Evolutionary conservation across 495 filamentous ascomycete species (phyloP).

Genomic region (Staphylotrichum longicolle): DNA sequence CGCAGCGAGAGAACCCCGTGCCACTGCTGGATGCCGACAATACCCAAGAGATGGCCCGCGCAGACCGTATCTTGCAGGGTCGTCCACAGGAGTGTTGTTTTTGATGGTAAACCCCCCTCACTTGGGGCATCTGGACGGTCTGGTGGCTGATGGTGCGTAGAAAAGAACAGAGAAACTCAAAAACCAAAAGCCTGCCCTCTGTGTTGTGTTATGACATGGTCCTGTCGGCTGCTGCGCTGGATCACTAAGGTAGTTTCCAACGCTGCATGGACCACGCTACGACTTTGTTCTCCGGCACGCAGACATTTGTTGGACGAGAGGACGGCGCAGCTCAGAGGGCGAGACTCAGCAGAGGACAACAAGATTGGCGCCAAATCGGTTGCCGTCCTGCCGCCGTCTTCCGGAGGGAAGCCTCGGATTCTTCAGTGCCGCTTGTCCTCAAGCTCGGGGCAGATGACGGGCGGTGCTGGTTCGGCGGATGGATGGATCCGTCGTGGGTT

Average conservation of each 20-base stretch:
- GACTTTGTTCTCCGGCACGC: no score
- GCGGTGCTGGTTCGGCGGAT: no score
- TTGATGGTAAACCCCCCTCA: background rate
- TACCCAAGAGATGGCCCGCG: conserved; percentile 1
- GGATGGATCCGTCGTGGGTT: no score
- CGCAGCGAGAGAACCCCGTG: conserved; percentile 7
- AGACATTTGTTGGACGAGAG: no score
- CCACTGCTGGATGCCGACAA: background rate
- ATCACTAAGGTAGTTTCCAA: no score
- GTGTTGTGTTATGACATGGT: background rate
- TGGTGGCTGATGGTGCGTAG: background rate
- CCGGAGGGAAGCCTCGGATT: background rate
- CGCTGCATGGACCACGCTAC: no score
- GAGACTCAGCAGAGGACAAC: background rate
- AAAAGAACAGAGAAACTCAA: background rate
- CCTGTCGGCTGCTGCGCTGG: no score
- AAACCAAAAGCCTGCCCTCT: background rate
- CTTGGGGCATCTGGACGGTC: conserved; percentile 1
- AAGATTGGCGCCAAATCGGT: background rate
- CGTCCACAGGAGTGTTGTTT: background rate
- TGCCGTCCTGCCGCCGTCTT: conserved; percentile 1
- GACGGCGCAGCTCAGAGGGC: background rate
- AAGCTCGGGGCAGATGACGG: no score
- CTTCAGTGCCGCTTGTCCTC: background rate
- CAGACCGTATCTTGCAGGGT: conserved; percentile 4